phyloP scores from a whole-genome alignment of 805 yeast species.

The Monosporozyma yasuniensis region DNA sequence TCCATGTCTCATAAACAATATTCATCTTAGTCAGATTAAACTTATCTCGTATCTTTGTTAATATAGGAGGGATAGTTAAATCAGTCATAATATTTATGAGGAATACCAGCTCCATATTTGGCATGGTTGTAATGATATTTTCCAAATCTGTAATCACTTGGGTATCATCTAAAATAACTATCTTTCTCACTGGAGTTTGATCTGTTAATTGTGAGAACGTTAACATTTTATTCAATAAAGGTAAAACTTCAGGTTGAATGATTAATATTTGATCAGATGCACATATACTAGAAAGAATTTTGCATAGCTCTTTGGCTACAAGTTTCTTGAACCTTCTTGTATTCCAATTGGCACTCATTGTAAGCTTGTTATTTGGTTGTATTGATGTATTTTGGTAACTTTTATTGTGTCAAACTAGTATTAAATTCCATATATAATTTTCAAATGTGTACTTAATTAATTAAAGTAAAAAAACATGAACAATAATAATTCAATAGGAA shows the following conservation, averaged over 20 bases:
- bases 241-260: slow-evolving; percentile 17
- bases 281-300: slow-evolving; percentile 11
- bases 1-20: slow-evolving; percentile 4
- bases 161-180: slow-evolving; percentile 16
- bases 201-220: slow-evolving; percentile 23
- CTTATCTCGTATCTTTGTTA: not conserved
- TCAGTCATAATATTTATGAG: slow-evolving; percentile 23
- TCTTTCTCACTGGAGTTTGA: slow-evolving; percentile 20
- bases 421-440: not conserved
- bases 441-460: not conserved
- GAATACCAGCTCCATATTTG: slow-evolving; percentile 16
- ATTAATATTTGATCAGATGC: slow-evolving; percentile 15
- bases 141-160: slow-evolving; percentile 12
- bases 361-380: no score
- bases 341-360: slow-evolving; percentile 21
- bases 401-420: not conserved
- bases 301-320: slow-evolving; percentile 11
- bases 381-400: not conserved
- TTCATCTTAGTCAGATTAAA: not conserved
- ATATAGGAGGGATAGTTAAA: slow-evolving; percentile 10
- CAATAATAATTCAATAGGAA: no score
- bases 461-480: not conserved
- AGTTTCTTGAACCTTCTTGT: slow-evolving; percentile 19
- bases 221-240: slow-evolving; percentile 16
- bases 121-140: slow-evolving; percentile 7